Evolutionary conservation across 768 basidiomycete genomes (phyloP), one percentile per base, ranked within the genome.

Genomic region (Suillus hirtellus): DNA sequence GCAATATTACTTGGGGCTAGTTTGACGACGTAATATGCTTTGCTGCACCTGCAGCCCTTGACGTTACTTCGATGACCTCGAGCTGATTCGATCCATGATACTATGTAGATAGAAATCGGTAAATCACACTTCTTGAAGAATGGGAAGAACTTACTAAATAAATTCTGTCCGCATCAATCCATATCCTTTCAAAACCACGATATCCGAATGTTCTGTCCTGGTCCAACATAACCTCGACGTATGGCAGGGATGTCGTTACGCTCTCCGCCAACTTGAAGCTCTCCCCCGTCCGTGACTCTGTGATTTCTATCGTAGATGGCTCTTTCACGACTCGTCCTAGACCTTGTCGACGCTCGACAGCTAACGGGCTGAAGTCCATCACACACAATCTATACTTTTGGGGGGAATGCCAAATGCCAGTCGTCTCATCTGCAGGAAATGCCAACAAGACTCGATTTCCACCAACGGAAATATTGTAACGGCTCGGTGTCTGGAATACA

Each of bases 351-450:
- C 52, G 52, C 52, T 53, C 52, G 3, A 35, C 19, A 53, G 52
- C 52, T 53, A 53, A 35, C 11, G 52, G 52, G 34, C 34, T 53
- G 52, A 53, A 53, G 19, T 53, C 52, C 34, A 53, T 53, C 52
- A 53, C 31, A 37, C 1, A 1, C 11, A 53, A 35, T n/a, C 34
- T 53, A 35, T n/a, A 53, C 19, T 53, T 34, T 34, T 15, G 10
- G 10, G 31, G 31, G 19, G 1, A 11, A 34, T 53, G 4, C 52
- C 31, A 53, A 11, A 52, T 6, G 27, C 5, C 4, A 3, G 2
- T 35, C 19, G 31, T n/a, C 11, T 35, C 35, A 19, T 53, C 19
- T 53, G 34, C 11, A n/a, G 52, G 19, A 35, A n/a, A 53, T 35
- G 31, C 19, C 31, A 34, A 10, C 34, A 53, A 35, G 7, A 53